Base-by-base conservation (phyloP, 805 yeast genomes). In the Lipomyces mesembrius region DNA sequence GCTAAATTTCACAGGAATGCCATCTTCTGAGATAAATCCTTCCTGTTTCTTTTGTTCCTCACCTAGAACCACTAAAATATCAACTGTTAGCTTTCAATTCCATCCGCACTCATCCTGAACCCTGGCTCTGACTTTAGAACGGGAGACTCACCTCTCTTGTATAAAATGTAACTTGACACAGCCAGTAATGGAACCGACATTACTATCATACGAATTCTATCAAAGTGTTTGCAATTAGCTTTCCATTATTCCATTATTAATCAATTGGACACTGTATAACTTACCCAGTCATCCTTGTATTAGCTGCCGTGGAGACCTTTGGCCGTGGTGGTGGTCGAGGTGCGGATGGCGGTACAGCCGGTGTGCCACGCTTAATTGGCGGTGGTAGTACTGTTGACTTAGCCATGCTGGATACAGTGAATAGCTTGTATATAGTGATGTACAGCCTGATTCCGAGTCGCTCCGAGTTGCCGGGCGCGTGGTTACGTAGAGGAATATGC, bases 131-230 rank as follows among this genome's bases (percentile, higher is more conserved):
- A 14, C 43, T 12, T 37, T 34, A 20, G 29, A n/a, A 17, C 7
- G 3, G 52, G 27, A 0, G 17, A 51, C 69, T 66, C n/a, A 63
- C 71, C 32, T 51, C 71, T 63, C 39, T 64, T 66, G 55, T 68
- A 68, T 25, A 68, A 22, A 51, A 68, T 52, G 43, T 52, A 59
- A 39, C 65, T 59, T 20, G 71, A 60, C 11, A 63, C 57, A 7
- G 57, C 66, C 2, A 68, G 53, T 29, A 68, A 27, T 43, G 71
- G 71, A 55, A 68, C 32, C 49, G 71, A 68, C 69, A 68, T 63
- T 27, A 68, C 39, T 27, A 68, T 32, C 35, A 68, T 25, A 34
- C 69, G 70, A n/a, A 34, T 25, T 29, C 68, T 65, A 46, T 20
- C 22, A 14, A 14, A 22, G 14, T 2, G 11, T 57, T n/a, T 51